Evolutionary conservation across 768 basidiomycete genomes (phyloP).

Genomic region (Rhodotorula toruloides): DNA sequence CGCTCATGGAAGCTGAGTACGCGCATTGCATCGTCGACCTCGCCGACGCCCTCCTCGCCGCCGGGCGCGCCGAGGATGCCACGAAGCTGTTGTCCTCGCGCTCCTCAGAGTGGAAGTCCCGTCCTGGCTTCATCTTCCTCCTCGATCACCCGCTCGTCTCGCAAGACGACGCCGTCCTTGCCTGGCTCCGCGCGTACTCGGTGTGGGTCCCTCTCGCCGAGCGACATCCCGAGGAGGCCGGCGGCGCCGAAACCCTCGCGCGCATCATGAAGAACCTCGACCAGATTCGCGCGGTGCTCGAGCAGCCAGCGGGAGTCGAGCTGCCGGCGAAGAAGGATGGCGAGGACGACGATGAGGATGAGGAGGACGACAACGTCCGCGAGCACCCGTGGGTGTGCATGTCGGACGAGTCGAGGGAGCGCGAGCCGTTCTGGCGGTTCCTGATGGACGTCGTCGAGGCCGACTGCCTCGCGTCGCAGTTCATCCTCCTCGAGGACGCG

Average conservation of each 20-base stretch:
- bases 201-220: conserved; percentile 8
- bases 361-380: not conserved
- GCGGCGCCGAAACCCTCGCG: not conserved
- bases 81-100: too few species aligned
- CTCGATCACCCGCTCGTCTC: not conserved
- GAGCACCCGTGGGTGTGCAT: too few species aligned
- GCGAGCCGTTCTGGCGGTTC: not conserved
- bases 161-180: conserved; percentile 1
- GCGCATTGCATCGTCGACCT: too few species aligned
- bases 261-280: not conserved
- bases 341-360: not conserved
- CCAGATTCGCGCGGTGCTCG: not conserved
- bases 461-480: conserved; percentile 4
- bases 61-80: too few species aligned
- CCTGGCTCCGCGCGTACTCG: not conserved
- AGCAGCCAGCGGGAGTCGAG: too few species aligned
- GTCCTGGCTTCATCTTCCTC: not conserved
- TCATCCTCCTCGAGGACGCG: conserved; percentile 23
- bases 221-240: not conserved
- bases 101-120: too few species aligned
- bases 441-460: not conserved
- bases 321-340: not conserved
- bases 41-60: too few species aligned
- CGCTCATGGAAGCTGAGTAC: too few species aligned
- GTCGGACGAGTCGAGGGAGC: too few species aligned